phyloP scores from a whole-genome alignment of 768 basidiomycete species.

The Macrolepiota fuliginosa region DNA sequence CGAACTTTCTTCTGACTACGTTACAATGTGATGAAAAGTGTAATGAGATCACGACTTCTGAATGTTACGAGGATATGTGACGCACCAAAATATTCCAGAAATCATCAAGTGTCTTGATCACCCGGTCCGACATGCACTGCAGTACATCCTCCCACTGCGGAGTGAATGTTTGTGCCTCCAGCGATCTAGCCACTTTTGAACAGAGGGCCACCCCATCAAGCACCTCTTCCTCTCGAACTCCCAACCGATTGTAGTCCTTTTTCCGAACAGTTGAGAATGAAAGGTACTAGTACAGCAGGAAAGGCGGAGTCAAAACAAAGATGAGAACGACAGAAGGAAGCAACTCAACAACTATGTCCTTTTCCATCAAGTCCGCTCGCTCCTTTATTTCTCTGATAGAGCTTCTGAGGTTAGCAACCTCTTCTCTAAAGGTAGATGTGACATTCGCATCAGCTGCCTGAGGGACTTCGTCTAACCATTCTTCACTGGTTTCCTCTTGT shows the following conservation, averaged over 20 bases:
- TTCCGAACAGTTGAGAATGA: not conserved
- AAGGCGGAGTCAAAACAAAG: not conserved
- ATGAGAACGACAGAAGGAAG: not conserved
- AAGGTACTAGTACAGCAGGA: not conserved
- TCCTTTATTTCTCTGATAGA: not conserved
- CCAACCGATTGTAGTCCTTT: not conserved
- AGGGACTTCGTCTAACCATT: too few species aligned
- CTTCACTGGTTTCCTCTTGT: too few species aligned
- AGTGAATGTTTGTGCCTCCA: not conserved
- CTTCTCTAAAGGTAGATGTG: not conserved
- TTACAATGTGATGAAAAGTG: not conserved
- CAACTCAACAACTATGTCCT: not conserved
- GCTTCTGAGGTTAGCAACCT: not conserved
- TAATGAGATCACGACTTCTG: not conserved
- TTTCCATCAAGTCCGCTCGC: not conserved
- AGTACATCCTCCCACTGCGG: not conserved
- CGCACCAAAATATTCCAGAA: not conserved
- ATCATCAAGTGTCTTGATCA: not conserved
- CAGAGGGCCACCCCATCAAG: not conserved
- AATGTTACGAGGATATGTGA: not conserved
- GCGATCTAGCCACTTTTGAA: too few species aligned
- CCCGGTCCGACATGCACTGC: not conserved
- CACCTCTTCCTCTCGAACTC: not conserved
- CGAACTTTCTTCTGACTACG: too few species aligned
- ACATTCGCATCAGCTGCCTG: not conserved